Evolutionary conservation across 805 yeast genomes (phyloP).

Genomic region (Monosporozyma solicola): DNA sequence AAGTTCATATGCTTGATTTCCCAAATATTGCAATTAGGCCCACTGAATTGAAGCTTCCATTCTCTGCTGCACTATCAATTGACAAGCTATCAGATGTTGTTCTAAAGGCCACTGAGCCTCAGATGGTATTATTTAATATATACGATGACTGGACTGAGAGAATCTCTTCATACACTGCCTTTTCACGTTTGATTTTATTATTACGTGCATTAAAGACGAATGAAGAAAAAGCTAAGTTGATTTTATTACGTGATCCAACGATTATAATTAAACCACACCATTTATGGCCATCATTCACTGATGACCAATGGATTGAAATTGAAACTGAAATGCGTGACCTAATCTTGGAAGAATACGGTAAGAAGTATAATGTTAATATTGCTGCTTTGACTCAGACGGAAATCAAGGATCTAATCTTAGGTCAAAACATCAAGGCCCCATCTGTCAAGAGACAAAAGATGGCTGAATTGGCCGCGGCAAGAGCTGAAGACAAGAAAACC

Average conservation of each 20-base stretch:
- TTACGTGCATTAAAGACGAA: constrained; percentile 74
- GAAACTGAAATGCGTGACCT: constrained; percentile 84
- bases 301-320: constrained; percentile 86
- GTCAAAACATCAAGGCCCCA: constrained; percentile 89
- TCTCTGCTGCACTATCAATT: constrained; percentile 73
- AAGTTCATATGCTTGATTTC: constrained; percentile 94
- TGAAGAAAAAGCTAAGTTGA: constrained; percentile 64
- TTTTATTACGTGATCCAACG: constrained; percentile 66
- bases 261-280: constrained; percentile 68
- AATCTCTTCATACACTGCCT: constrained; percentile 86
- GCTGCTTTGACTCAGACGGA: constrained; percentile 87
- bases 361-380: constrained; percentile 75
- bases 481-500: constrained; percentile 30
- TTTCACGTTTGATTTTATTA: constrained; percentile 76
- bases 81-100: constrained; percentile 74
- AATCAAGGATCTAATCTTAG: constrained; percentile 85
- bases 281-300: constrained; percentile 84
- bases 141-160: constrained; percentile 90
- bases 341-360: constrained; percentile 76
- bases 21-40: constrained; percentile 86
- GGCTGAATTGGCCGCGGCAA: constrained; percentile 56
- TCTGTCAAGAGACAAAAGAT: constrained; percentile 78
- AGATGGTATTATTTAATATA: constrained; percentile 81
- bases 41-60: constrained; percentile 83
- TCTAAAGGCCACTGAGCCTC: constrained; percentile 81